phyloP scores from a whole-genome alignment of 1,139 yeast species.

The Magnusiomyces ingens region DNA sequence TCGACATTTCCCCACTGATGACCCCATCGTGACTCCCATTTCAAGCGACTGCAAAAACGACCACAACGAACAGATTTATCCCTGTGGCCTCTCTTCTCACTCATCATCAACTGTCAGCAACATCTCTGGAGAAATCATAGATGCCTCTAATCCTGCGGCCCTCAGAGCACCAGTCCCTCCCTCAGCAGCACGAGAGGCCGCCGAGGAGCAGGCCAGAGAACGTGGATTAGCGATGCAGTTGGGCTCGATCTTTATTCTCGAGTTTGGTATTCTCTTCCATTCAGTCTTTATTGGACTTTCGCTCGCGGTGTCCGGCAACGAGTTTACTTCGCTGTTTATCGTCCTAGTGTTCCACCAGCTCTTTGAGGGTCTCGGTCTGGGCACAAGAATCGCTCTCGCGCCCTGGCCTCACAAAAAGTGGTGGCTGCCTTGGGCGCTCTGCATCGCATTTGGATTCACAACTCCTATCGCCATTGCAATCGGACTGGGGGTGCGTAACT shows the following conservation, averaged over 20 bases:
- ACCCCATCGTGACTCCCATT: too few relatives aligned
- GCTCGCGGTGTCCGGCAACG: slow-evolving; percentile 57
- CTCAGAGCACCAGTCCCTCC: too few relatives aligned
- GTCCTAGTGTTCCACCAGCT: slow-evolving; percentile 72
- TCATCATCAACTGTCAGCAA: background rate
- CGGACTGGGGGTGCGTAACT: slow-evolving; percentile 71
- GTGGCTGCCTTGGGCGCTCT: slow-evolving; percentile 55
- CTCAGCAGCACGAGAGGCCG: background rate
- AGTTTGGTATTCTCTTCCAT: slow-evolving; percentile 66
- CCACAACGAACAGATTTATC: background rate
- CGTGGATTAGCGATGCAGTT: slow-evolving; percentile 32
- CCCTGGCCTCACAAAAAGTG: slow-evolving; percentile 38
- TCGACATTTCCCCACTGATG: background rate
- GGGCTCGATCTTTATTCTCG: slow-evolving; percentile 51
- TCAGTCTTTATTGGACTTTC: slow-evolving; percentile 63
- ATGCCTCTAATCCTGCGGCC: background rate
- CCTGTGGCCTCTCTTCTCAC: background rate
- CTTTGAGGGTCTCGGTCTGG: slow-evolving; percentile 85
- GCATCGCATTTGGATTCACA: slow-evolving; percentile 51
- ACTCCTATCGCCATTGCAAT: slow-evolving; percentile 79
- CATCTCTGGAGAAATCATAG: background rate
- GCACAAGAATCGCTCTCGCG: slow-evolving; percentile 69
- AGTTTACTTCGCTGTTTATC: slow-evolving; percentile 57
- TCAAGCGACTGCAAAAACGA: too few relatives aligned
- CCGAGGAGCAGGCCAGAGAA: background rate